These are phyloP conservation scores for Salvia miltiorrhiza DNA, from an alignment of 257 asterid species.

Conservation along the genomic window DNA sequence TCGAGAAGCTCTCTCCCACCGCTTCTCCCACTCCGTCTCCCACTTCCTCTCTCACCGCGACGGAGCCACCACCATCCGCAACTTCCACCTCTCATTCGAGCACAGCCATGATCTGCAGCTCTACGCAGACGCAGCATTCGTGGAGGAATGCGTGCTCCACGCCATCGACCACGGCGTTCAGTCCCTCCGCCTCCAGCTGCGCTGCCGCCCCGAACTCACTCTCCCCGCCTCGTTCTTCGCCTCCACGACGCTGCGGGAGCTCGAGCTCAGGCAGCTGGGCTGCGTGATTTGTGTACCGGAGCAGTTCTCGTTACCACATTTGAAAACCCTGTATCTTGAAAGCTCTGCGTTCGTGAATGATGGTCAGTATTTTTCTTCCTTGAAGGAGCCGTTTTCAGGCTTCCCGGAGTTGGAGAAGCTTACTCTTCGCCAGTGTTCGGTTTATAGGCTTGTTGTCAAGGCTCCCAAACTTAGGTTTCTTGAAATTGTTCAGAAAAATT, in stretches of 20 bases:
- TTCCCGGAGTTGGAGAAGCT: constrained; percentile 25
- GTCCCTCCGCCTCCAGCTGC: constrained; percentile 14
- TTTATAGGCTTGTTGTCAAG: constrained; percentile 6
- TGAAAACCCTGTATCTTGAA: constrained; percentile 22
- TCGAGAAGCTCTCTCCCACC: background rate
- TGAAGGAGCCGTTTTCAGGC: constrained; percentile 28
- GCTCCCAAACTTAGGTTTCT: constrained; percentile 25
- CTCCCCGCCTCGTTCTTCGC: constrained; percentile 10
- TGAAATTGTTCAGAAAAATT: background rate
- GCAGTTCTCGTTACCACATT: constrained; percentile 4
- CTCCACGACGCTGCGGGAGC: constrained; percentile 5
- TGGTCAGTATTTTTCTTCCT: background rate
- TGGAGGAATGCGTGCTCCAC: constrained; percentile 15
- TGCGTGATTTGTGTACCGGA: constrained; percentile 7
- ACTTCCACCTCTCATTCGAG: background rate
- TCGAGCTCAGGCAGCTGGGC: background rate
- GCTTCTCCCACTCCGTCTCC: constrained; percentile 4
- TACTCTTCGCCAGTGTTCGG: constrained; percentile 13
- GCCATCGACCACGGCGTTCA: constrained; percentile 23
- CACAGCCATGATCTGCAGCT: background rate
- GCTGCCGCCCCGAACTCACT: background rate
- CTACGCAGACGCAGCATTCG: background rate
- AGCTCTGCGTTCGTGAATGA: background rate
- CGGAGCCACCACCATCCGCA: background rate
- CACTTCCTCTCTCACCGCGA: constrained; percentile 21